These are phyloP conservation scores for Thelonectria olida DNA, from an alignment of 2,329 filamentous ascomycete species.

Conservation along the genomic window DNA sequence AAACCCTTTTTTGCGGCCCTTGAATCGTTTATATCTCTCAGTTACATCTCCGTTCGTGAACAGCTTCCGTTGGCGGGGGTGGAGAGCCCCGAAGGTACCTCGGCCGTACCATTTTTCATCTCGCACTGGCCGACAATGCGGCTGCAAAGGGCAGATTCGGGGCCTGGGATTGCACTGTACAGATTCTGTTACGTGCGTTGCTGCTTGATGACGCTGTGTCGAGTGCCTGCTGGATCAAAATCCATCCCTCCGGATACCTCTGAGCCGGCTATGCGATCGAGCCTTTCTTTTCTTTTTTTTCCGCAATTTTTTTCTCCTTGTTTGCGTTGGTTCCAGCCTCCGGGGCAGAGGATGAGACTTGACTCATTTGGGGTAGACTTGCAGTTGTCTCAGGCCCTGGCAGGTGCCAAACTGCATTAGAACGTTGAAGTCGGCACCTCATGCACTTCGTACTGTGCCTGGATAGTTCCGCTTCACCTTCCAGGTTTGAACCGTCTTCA, in stretches of 20 bases:
- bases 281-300: background rate
- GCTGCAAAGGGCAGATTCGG: background rate
- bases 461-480: conserved; percentile 12
- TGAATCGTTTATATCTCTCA: conserved; percentile 20
- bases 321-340: conserved; percentile 3
- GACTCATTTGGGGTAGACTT: conserved; percentile 10
- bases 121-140: background rate
- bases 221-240: background rate
- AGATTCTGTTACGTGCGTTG: background rate
- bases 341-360: conserved; percentile 7
- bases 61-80: conserved; percentile 3
- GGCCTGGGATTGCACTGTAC: background rate
- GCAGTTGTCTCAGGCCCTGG: background rate
- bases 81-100: conserved; percentile 8
- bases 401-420: conserved; percentile 10
- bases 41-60: conserved; percentile 17
- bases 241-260: conserved; percentile 19
- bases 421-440: background rate
- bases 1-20: background rate
- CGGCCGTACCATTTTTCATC: background rate
- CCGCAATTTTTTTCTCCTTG: background rate
- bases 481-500: background rate
- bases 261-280: background rate
- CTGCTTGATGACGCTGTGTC: conserved; percentile 7
- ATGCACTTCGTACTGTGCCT: conserved; percentile 8